Conservation (phyloP, 2,329 filamentous ascomycete species). For the Arachnopeziza araneosa region DNA sequence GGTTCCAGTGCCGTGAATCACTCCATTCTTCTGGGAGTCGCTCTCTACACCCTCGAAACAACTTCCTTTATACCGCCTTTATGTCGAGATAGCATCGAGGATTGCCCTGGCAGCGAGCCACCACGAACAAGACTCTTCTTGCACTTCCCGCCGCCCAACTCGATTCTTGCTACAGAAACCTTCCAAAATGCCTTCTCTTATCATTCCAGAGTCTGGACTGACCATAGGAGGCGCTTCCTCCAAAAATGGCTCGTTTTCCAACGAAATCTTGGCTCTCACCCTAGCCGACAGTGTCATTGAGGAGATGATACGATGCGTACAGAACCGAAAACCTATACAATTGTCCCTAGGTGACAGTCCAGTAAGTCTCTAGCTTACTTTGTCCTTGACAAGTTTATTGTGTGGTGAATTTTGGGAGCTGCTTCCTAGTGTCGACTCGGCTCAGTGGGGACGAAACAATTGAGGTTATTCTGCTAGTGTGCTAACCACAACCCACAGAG, state of each 20-base stretch:
- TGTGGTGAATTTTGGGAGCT: not conserved
- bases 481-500: slow-evolving; percentile 34
- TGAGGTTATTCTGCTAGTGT: not conserved
- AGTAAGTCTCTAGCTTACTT: slow-evolving; percentile 41
- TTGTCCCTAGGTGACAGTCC: slow-evolving; percentile 53
- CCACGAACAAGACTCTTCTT: not conserved
- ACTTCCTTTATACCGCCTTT: not conserved
- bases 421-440: not conserved
- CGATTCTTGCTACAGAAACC: not conserved
- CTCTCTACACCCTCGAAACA: not conserved
- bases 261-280: slow-evolving; percentile 51
- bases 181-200: slow-evolving; percentile 45
- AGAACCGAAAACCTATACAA: slow-evolving; percentile 50
- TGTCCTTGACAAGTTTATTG: not conserved
- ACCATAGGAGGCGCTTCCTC: slow-evolving; percentile 44
- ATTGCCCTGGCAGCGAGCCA: not conserved
- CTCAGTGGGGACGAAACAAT: slow-evolving; percentile 1
- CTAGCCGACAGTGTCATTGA: slow-evolving; percentile 54
- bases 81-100: not conserved
- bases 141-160: not conserved
- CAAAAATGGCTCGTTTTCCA: slow-evolving; percentile 41
- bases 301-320: slow-evolving; percentile 55
- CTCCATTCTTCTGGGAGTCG: not conserved
- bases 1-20: not conserved
- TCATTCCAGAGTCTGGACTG: slow-evolving; percentile 53